These are phyloP conservation scores for Russula vinacea DNA, from an alignment of 768 basidiomycete species.

Conservation along the genomic window DNA sequence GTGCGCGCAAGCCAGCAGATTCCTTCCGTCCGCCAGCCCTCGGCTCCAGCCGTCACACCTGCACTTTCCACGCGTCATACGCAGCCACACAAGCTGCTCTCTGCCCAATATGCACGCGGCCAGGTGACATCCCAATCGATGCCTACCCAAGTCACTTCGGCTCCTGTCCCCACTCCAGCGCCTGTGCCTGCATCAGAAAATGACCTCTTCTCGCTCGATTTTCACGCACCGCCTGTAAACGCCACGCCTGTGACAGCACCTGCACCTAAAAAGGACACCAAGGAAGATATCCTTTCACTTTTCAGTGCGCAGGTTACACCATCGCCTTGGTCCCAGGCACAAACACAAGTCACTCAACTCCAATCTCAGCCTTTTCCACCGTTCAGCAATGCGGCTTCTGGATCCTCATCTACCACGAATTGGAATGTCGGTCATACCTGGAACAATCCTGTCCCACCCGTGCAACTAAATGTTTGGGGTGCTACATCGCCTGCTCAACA, in stretches of 20 bases:
- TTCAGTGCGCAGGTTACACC: slow-evolving; percentile 52
- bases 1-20: slow-evolving; percentile 36
- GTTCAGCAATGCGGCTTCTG: slow-evolving; percentile 37
- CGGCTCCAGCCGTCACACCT: slow-evolving; percentile 30
- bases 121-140: slow-evolving; percentile 12
- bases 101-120: slow-evolving; percentile 31
- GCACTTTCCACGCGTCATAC: slow-evolving; percentile 43
- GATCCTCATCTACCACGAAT: slow-evolving; percentile 49
- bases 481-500: slow-evolving; percentile 32
- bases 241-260: slow-evolving; percentile 34
- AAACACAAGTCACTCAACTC: slow-evolving; percentile 13
- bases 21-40: slow-evolving; percentile 34
- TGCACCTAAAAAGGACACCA: slow-evolving; percentile 63
- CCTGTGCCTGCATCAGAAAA: slow-evolving; percentile 44
- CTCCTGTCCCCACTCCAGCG: slow-evolving; percentile 24
- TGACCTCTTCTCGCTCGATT: slow-evolving; percentile 84
- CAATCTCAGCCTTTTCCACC: slow-evolving; percentile 20
- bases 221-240: slow-evolving; percentile 57
- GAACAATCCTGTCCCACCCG: slow-evolving; percentile 39
- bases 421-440: slow-evolving; percentile 73
- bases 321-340: slow-evolving; percentile 33
- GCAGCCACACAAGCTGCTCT: slow-evolving; percentile 57
- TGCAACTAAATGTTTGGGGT: slow-evolving; percentile 40
- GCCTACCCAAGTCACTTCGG: neutral
- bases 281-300: slow-evolving; percentile 81